These are phyloP conservation scores for Penicillium sp. DNA, from an alignment of 2,329 filamentous ascomycete genomes.

Conservation along the genomic window DNA sequence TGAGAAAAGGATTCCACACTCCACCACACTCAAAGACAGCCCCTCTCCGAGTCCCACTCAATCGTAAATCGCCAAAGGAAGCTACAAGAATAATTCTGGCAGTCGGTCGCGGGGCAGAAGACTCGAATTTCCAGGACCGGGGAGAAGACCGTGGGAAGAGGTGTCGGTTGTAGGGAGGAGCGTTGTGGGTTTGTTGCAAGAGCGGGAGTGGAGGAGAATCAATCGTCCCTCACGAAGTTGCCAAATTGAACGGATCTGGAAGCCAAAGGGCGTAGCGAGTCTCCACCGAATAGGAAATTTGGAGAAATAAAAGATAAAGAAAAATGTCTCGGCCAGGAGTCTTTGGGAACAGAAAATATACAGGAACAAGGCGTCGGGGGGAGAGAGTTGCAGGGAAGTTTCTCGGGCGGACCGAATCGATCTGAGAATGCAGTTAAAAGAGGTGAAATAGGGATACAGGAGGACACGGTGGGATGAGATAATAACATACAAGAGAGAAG, in stretches of 20 bases:
- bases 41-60: conserved; percentile 20
- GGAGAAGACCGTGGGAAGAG: neutral
- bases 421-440: conserved; percentile 6
- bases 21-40: conserved; percentile 13
- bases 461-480: neutral
- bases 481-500: neutral
- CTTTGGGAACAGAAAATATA: neutral
- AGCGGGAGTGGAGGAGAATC: conserved; percentile 8
- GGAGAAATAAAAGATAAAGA: conserved; percentile 7
- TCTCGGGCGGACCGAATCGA: conserved; percentile 1
- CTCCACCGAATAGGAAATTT: neutral
- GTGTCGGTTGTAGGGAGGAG: neutral
- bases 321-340: conserved; percentile 14
- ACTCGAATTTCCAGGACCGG: neutral
- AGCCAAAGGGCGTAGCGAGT: neutral
- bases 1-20: conserved; percentile 12
- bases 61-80: neutral
- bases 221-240: conserved; percentile 5
- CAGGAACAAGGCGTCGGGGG: conserved; percentile 5
- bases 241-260: conserved; percentile 1
- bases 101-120: neutral
- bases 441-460: conserved; percentile 9
- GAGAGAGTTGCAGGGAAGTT: conserved; percentile 2
- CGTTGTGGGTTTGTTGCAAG: neutral
- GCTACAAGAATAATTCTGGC: neutral